Base-by-base conservation (phyloP, 1,284 basidiomycete genomes). In the Pyrrhoderma noxium region DNA sequence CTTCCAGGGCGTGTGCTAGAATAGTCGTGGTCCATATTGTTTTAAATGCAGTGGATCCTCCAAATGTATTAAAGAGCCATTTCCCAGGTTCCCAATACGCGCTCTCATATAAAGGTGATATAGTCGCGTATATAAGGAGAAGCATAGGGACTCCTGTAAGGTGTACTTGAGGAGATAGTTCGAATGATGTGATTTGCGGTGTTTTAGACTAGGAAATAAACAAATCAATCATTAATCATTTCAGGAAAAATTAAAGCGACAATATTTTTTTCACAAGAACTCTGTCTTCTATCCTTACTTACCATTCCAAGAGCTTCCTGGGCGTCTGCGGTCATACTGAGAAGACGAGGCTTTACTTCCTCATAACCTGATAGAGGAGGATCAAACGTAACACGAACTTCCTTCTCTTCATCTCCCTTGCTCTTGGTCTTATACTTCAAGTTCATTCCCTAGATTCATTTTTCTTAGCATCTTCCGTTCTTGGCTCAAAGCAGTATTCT, bases 231-330 rank as follows among this genome's bases (percentile, higher is more conserved):
- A 38, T 41, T 18, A 14, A 40, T 22, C 44, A 49, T 13, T 38
- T 19, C 9, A n/a, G n/a, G n/a, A 31, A 2, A 47, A n/a, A n/a
- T n/a, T n/a, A n/a, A n/a, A n/a, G n/a, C n/a, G n/a, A n/a, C n/a
- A n/a, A n/a, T n/a, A n/a, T n/a, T n/a, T n/a, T n/a, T n/a, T n/a
- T n/a, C n/a, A n/a, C n/a, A n/a, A n/a, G n/a, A n/a, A n/a, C n/a
- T n/a, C n/a, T n/a, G n/a, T n/a, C n/a, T n/a, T n/a, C n/a, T n/a
- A n/a, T n/a, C n/a, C 23, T 22, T n/a, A 67, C 76, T 44, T 53
- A 85, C 87, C 82, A 86, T 88, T 23, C 85, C 85, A 5, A 88
- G 71, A 0, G 76, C 74, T 62, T 85, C 82, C 61, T 87, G 82
- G 0, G 85, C 82, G 27, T 83, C 70, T 0, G 76, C 76, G 62